These are phyloP conservation scores for Phaseolus coccineus DNA, from an alignment of 331 rosid genomes.

Conservation along the genomic window DNA sequence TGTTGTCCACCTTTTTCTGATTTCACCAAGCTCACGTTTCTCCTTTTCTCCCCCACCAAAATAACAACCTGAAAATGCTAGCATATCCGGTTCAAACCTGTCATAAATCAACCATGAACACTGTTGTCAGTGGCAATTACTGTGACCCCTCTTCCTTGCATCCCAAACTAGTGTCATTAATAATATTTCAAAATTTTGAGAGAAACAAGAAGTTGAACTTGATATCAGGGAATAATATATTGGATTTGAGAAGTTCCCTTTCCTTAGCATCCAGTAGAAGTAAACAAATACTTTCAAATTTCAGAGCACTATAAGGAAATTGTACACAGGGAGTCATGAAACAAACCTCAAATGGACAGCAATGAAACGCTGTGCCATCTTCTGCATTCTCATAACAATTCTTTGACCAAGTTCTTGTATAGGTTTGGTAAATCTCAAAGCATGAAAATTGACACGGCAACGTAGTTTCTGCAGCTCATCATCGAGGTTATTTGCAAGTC, in stretches of 20 bases:
- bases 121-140: slow-evolving; percentile 25
- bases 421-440: slow-evolving; percentile 87
- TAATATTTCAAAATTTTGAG: slow-evolving; percentile 7
- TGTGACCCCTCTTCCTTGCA: not conserved
- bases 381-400: slow-evolving; percentile 78
- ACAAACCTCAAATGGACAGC: slow-evolving; percentile 96
- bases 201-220: slow-evolving; percentile 19
- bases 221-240: too few species aligned
- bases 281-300: slow-evolving; percentile 32
- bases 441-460: slow-evolving; percentile 95
- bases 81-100: slow-evolving; percentile 99
- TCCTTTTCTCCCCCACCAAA: slow-evolving; percentile 99
- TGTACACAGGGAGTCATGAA: slow-evolving; percentile 29
- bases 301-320: slow-evolving; percentile 21
- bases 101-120: slow-evolving; percentile 41
- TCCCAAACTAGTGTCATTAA: slow-evolving; percentile 24
- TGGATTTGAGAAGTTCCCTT: slow-evolving; percentile 23
- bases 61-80: slow-evolving; percentile 99
- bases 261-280: slow-evolving; percentile 30
- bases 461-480: slow-evolving; percentile 92
- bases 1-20: slow-evolving; percentile 97
- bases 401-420: slow-evolving; percentile 79
- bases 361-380: slow-evolving; percentile 78
- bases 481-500: slow-evolving; percentile 92
- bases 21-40: slow-evolving; percentile 86